These are phyloP conservation scores for Schwanniomyces polymorphus DNA, from an alignment of 805 yeast genomes.

Conservation along the genomic window DNA sequence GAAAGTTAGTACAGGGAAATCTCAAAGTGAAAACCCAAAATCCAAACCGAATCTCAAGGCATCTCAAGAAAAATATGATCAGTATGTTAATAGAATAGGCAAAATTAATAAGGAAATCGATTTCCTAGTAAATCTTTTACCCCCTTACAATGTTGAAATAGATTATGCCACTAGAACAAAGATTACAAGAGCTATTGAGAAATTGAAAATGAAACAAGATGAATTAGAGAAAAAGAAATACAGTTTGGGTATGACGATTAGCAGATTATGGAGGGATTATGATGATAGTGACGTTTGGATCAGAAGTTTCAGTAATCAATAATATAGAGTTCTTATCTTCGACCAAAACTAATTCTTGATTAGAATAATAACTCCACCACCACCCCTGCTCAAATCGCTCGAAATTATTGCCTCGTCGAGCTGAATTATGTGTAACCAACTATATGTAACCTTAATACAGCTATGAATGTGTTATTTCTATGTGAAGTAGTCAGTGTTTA, in stretches of 20 bases:
- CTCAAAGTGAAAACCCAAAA: conserved; percentile 3
- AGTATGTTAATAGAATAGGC: conserved; percentile 25
- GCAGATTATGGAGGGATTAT: conserved; percentile 43
- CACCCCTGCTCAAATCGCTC: no score
- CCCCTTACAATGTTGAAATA: conserved; percentile 44
- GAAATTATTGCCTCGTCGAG: no score
- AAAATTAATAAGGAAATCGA: conserved; percentile 41
- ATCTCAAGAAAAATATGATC: conserved; percentile 36
- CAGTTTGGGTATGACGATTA: conserved; percentile 39
- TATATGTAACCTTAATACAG: no score
- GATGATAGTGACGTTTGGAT: conserved; percentile 47
- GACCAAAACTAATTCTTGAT: no score
- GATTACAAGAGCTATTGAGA: conserved; percentile 40
- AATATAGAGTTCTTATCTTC: background rate
- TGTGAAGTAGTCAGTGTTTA: no score
- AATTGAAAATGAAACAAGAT: conserved; percentile 38
- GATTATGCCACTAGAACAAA: conserved; percentile 42
- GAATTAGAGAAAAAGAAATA: conserved; percentile 43
- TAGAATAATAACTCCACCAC: no score
- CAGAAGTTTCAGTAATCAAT: conserved; percentile 15
- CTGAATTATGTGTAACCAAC: no score
- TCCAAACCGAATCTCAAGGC: conserved; percentile 14
- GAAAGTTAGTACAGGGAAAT: background rate
- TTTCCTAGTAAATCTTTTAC: conserved; percentile 38
- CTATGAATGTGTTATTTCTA: no score